phyloP scores from a whole-genome alignment of 1,284 basidiomycete genomes.

The Cutaneotrichosporon cyanovorans region DNA sequence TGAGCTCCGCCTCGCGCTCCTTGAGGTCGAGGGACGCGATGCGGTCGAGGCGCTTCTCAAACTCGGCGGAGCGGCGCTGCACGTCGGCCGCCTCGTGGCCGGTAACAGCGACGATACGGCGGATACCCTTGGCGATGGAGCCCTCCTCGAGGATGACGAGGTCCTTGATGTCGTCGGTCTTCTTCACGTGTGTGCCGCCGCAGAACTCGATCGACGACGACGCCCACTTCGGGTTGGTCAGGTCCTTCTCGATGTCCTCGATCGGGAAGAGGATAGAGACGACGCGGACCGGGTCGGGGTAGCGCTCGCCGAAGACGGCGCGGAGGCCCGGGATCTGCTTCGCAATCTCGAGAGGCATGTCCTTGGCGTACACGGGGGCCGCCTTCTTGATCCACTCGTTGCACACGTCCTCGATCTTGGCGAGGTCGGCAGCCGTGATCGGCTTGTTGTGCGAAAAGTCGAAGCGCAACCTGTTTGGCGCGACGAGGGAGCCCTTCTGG shows the following conservation, averaged over 20 bases:
- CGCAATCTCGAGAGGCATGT: conserved; percentile 72
- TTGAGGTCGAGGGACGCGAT: conserved; percentile 63
- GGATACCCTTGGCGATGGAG: conserved; percentile 95
- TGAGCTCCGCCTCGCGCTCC: conserved; percentile 77
- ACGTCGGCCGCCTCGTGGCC: conserved; percentile 86
- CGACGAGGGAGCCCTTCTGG: conserved; percentile 95
- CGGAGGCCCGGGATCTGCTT: conserved; percentile 84
- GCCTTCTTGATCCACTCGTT: conserved; percentile 85
- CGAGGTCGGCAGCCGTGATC: conserved; percentile 65
- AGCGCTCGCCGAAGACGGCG: conserved; percentile 96
- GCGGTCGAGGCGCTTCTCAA: conserved; percentile 59
- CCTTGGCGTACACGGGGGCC: conserved; percentile 79
- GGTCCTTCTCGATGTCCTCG: conserved; percentile 74
- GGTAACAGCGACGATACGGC: conserved; percentile 88
- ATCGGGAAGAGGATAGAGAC: conserved; percentile 82
- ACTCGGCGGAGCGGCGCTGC: conserved; percentile 60
- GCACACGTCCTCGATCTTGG: conserved; percentile 75
- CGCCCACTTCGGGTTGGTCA: conserved; percentile 84
- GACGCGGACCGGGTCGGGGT: conserved; percentile 94
- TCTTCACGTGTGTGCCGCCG: conserved; percentile 95
- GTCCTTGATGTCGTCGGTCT: conserved; percentile 92
- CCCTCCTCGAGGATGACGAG: conserved; percentile 92
- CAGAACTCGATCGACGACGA: conserved; percentile 92
- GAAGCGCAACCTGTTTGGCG: conserved; percentile 90
- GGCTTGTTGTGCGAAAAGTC: conserved; percentile 96